Evolutionary conservation across 1,284 basidiomycete species (phyloP), one percentile per base, ranked within the genome.

Genomic region (Exsudoporus floridanus): DNA sequence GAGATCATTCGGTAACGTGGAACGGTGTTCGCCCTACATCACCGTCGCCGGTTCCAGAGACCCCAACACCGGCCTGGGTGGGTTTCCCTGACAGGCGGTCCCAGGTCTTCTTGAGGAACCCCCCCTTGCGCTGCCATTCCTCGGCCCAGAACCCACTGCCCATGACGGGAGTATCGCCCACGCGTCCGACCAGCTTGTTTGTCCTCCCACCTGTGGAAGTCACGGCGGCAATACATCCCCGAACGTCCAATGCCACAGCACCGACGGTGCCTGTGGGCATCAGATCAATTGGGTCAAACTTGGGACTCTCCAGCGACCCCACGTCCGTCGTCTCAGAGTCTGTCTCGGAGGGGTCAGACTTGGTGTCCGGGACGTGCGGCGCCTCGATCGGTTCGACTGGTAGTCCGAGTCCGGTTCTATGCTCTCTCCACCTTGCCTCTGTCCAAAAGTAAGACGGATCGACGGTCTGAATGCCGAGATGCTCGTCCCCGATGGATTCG

Each of bases 141-240:
- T 89, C 88, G 7, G 89, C 88, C 88, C 88, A 91, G 70, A 86
- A 93, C 0, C 91, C 91, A 12, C 80, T 73, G 1, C 87, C 90
- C 79, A 88, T 85, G 31, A 79, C 71, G 0, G 90, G 89, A 1
- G 91, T 92, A 61, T 92, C 91, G 1, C 90, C 90, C 25, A 92
- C 77, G 9, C 90, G 78, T 4, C 90, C 90, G 7, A 84, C 86
- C 16, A 90, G 75, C 67, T 93, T 92, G 71, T 93, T 92, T 28
- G 90, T 92, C 45, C 76, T 76, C 1, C 90, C 91, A 25, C 90
- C 91, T 0, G 90, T 93, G 1, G 88, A 90, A 1, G 90, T 93
- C 10, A 86, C 75, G 5, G 78, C 72, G 1, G 84, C 82, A 46
- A 92, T 84, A 61, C 87, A 88, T 0, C 90, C 90, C 23, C 81